Conservation (phyloP, 441 rosid species). For the Populus hybrid region DNA sequence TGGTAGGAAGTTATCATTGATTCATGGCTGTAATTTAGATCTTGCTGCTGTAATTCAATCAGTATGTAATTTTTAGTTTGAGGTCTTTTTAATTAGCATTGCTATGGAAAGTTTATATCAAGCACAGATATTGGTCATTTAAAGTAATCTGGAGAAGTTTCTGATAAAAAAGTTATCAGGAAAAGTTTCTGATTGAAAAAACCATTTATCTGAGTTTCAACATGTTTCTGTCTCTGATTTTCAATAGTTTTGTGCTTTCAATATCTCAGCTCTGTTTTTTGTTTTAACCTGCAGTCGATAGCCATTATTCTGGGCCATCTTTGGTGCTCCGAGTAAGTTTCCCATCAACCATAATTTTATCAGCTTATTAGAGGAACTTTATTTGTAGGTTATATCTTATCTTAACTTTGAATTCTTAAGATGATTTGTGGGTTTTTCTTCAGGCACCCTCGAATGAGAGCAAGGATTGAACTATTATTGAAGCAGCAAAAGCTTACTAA, state of each 20-base stretch:
- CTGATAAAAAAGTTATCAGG: background rate
- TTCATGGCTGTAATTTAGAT: background rate
- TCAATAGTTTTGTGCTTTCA: background rate
- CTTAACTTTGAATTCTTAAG: background rate
- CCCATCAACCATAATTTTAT: background rate
- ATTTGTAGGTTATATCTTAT: conserved; percentile 12
- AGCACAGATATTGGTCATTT: background rate
- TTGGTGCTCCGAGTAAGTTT: conserved; percentile 95
- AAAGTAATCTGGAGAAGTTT: background rate
- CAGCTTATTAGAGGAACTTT: background rate
- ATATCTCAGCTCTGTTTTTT: background rate
- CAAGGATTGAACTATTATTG: conserved; percentile 82
- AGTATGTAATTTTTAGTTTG: background rate
- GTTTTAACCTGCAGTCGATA: conserved; percentile 58
- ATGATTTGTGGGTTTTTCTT: conserved; percentile 9
- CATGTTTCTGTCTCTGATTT: background rate
- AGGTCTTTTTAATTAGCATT: background rate
- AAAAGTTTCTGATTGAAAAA: background rate
- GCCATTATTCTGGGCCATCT: conserved; percentile 86
- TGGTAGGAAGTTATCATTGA: background rate
- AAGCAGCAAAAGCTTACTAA: conserved; percentile 87
- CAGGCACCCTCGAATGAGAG: conserved; percentile 77
- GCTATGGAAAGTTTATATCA: background rate
- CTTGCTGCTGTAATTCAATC: background rate
- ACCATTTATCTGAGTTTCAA: too few species aligned